These are phyloP conservation scores for Gracilaria domingensis DNA, from an alignment of 23 red algal species.

Conservation along the genomic window DNA sequence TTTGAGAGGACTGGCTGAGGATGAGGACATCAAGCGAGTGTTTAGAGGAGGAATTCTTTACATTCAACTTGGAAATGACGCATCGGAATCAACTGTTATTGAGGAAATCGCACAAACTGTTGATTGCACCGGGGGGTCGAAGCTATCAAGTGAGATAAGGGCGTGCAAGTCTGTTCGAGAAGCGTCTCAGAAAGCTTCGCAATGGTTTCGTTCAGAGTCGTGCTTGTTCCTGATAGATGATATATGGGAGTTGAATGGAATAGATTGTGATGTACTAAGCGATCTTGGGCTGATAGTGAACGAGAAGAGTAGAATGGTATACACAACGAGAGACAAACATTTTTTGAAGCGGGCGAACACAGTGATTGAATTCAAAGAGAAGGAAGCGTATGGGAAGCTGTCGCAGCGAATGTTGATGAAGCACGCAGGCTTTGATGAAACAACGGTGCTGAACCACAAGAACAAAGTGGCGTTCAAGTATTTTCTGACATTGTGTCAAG, in stretches of 20 bases:
- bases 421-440: too few relatives aligned
- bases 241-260: neutral
- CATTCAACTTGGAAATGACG: neutral
- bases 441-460: too few relatives aligned
- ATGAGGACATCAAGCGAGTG: neutral
- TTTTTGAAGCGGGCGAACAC: too few relatives aligned
- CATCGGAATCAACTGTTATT: neutral
- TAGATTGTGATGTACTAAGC: neutral
- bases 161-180: neutral
- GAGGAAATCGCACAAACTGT: neutral
- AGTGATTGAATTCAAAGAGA: too few relatives aligned
- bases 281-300: neutral
- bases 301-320: too few relatives aligned
- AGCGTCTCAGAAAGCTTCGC: neutral
- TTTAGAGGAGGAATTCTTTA: neutral
- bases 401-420: too few relatives aligned
- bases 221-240: slow-evolving; percentile 2
- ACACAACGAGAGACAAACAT: too few relatives aligned
- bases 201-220: neutral
- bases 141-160: neutral
- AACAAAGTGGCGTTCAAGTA: too few relatives aligned
- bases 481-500: neutral
- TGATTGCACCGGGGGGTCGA: neutral
- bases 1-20: too few relatives aligned
- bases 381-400: too few relatives aligned